Percentiles rank a stretch among this genome's conserved stretches.
Evolutionary conservation across 1,284 basidiomycete species (phyloP).

Genomic region (Ceratobasidium sp.): DNA sequence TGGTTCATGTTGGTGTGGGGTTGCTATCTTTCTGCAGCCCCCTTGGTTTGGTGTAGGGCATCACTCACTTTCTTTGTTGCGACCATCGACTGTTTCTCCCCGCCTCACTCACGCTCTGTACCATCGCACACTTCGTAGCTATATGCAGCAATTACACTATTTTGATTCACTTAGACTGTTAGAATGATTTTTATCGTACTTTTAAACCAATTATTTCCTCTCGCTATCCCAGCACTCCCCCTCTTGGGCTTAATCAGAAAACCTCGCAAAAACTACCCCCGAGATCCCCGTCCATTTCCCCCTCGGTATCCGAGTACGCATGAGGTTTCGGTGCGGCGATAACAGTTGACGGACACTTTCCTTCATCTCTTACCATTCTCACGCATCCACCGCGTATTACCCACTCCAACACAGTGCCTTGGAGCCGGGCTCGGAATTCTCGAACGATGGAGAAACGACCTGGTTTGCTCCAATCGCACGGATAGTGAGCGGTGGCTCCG

Average conservation of each 20-base stretch:
- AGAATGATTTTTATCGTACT: not conserved
- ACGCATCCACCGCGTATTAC: not conserved
- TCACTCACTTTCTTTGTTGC: not conserved
- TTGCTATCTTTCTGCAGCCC: not conserved
- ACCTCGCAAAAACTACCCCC: not conserved
- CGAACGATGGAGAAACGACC: not conserved
- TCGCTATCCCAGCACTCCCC: not conserved
- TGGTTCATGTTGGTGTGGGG: slow-evolving; percentile 15
- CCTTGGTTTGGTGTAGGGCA: not conserved
- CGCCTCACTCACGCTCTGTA: slow-evolving; percentile 36
- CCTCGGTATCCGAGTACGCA: too few relatives aligned
- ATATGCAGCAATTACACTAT: slow-evolving; percentile 22
- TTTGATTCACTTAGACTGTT: not conserved
- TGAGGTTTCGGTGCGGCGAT: not conserved
- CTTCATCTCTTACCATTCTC: not conserved
- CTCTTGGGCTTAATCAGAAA: too few relatives aligned
- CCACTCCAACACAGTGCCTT: not conserved
- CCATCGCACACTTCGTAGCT: slow-evolving; percentile 42
- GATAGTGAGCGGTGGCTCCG: not conserved
- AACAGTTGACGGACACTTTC: not conserved
- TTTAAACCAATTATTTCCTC: not conserved
- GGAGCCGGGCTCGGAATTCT: not conserved
- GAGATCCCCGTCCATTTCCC: not conserved
- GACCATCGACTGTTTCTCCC: slow-evolving; percentile 15
- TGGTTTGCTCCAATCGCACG: not conserved